Base-by-base conservation (phyloP, 2,329 filamentous ascomycete genomes). In the Bipolaris gigantea region DNA sequence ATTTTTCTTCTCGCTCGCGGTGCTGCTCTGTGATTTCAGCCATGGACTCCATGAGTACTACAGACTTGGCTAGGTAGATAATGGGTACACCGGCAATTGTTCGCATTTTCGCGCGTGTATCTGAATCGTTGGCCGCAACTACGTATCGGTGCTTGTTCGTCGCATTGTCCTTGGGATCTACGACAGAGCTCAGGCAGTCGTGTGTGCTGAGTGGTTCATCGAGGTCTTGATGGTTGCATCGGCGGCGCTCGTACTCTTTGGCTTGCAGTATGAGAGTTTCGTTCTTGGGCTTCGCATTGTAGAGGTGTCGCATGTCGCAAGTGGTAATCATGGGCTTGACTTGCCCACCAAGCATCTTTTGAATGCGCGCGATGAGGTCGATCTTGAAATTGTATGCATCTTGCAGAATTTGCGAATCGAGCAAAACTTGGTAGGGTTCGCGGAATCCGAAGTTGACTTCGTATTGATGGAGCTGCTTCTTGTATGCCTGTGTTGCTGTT, bases 381-480 rank as follows among this genome's bases (percentile, higher is more conserved):
- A 97, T 96, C 69, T 93, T 94, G 79, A 89, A 94, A 45, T 85
- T 84, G 61, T 88, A 85, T 19, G 92, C 87, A 72, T 95, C 90
- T 68, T 85, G 83, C 47, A 97, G 83, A 65, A 97, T 90, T 61
- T 92, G 86, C 55, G 90, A 89, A 71, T 96, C 92, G 57, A 97
- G 86, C 85, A 64, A 62, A 49, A 64, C 61, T 41, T 97, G 94
- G 77, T 97, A 97, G 10, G 94, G 92, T 77, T 94, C 89, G 64
- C 92, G 90, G 75, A 97, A 97, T 56, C 89, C 88, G 73, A 96
- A 97, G 56, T 86, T 87, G 74, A 93, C 83, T 71, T 87, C 86
- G 82, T 92, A 96, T 72, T 93, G 88, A 76, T 91, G 88, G 87
- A 99, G 95, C 69, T 97, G 86, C 85, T 97, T 97, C 71, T 87